phyloP scores from a whole-genome alignment of 106 monocot species.

The Phalaenopsis equestris region DNA sequence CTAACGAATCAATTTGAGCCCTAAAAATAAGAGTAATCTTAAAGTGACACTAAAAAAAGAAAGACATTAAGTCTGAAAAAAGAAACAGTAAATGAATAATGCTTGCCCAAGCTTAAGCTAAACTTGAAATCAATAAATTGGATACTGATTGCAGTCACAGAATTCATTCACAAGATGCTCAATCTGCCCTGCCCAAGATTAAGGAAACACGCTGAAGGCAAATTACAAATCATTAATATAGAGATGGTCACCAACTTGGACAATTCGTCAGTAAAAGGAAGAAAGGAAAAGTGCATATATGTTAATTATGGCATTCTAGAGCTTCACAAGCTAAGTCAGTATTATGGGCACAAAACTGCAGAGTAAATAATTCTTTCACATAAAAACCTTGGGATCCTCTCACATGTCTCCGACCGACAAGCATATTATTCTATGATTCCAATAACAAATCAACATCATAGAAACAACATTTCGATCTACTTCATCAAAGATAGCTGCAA shows the following conservation, averaged over 20 bases:
- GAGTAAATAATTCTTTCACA: conserved; percentile 2
- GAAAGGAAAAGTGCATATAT: too few species aligned
- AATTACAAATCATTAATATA: neutral
- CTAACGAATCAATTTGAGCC: neutral
- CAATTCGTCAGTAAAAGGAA: neutral
- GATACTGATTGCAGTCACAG: neutral
- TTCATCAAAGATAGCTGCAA: neutral
- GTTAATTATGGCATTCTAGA: too few species aligned
- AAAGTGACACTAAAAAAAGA: neutral
- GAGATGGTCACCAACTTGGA: neutral
- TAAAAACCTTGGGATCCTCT: conserved; percentile 76
- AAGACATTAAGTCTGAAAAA: neutral
- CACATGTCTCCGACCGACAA: conserved; percentile 95
- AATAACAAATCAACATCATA: neutral
- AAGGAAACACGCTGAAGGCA: neutral
- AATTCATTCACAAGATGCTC: neutral
- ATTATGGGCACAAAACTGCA: neutral
- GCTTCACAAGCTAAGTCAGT: too few species aligned
- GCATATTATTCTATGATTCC: conserved; percentile 18
- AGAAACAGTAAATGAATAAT: neutral
- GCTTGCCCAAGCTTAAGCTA: neutral
- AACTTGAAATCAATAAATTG: neutral
- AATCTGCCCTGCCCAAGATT: neutral
- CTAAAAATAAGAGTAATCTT: neutral
- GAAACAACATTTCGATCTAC: too few species aligned